Evolutionary conservation across 2,329 filamentous ascomycete genomes (phyloP).

Genomic region (Pyrenophora tritici-repentis): DNA sequence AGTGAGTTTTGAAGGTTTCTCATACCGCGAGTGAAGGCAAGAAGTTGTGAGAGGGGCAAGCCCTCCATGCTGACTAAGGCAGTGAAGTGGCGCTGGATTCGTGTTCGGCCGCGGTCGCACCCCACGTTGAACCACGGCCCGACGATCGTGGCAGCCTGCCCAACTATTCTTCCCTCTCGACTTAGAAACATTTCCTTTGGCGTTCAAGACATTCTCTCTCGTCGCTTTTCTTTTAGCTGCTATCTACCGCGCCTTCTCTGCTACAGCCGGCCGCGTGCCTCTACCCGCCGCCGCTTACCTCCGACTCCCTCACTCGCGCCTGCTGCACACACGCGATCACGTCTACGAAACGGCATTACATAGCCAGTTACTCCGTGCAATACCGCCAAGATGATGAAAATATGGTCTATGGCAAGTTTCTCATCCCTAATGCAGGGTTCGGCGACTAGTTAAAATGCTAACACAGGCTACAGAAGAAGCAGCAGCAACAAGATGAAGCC

Average conservation of each 20-base stretch:
- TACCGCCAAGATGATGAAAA: conserved; percentile 84
- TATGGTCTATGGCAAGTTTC: conserved; percentile 89
- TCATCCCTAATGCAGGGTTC: neutral
- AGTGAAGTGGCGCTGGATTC: conserved; percentile 10
- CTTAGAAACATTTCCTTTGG: conserved; percentile 16
- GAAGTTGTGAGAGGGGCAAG: neutral
- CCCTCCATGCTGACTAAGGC: conserved; percentile 15
- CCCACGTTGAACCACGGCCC: conserved; percentile 21
- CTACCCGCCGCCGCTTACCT: conserved; percentile 14
- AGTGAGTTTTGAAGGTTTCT: neutral
- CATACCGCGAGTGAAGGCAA: neutral
- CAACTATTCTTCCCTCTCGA: conserved; percentile 13
- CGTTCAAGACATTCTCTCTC: conserved; percentile 16
- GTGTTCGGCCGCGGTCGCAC: conserved; percentile 16
- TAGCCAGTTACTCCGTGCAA: conserved; percentile 18
- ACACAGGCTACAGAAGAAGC: conserved; percentile 72
- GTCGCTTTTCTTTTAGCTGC: neutral
- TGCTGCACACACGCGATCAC: conserved; percentile 23
- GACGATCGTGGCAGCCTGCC: conserved; percentile 22
- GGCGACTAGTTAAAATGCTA: conserved; percentile 18
- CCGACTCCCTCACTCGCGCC: conserved; percentile 18
- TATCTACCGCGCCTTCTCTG: neutral
- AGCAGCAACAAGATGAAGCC: conserved; percentile 87
- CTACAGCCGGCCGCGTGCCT: neutral
- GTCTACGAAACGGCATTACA: conserved; percentile 4